Base-by-base conservation (phyloP, 2,329 filamentous ascomycete species). In the Mollisiaceae sp. region DNA sequence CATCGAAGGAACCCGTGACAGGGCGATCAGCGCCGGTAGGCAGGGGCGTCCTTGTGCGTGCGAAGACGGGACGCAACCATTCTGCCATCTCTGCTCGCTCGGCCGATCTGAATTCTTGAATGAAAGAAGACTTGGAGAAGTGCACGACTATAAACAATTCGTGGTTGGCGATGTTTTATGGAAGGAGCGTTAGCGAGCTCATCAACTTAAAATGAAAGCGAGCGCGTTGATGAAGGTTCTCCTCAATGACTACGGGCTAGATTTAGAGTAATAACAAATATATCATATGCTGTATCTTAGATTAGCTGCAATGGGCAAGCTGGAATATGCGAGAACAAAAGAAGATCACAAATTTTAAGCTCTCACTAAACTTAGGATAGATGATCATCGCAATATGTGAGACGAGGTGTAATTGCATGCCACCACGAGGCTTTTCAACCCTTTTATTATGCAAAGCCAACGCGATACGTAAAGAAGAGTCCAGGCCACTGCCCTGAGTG, bases 21-120 rank as follows among this genome's bases (percentile, higher is more conserved):
- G 64, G 32, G 35, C 67, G 58, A 60, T 63, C 56, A 20, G 36
- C 41, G 63, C 50, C n/a, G 35, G 43, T 62, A 54, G 64, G 59
- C 18, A 67, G 59, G 18, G 70, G 70, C 32, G 68, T 71, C 62
- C 59, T 66, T 9, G 59, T 62, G 24, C 73, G 72, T 6, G 55
- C 45, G 61, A 74, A 75, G 15, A 73, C 70, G 5, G 74, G 73
- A 8, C 71, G 66, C 22, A 75, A 61, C 73, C 73, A 75, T 58
- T 74, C 70, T 20, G 70, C 65, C 73, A 74, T 75, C 55, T 22
- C 14, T 56, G 8, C 4, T 57, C 15, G 9, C 27, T 35, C 35
- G 4, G 22, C 6, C 24, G 32, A 54, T 54, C 8, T 27, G 6
- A 4, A 18, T 27, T 27, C n/a, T 20, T 9, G 8, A 11, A n/a